phyloP scores from a whole-genome alignment of 1,139 yeast species.

The Taphrina communis region DNA sequence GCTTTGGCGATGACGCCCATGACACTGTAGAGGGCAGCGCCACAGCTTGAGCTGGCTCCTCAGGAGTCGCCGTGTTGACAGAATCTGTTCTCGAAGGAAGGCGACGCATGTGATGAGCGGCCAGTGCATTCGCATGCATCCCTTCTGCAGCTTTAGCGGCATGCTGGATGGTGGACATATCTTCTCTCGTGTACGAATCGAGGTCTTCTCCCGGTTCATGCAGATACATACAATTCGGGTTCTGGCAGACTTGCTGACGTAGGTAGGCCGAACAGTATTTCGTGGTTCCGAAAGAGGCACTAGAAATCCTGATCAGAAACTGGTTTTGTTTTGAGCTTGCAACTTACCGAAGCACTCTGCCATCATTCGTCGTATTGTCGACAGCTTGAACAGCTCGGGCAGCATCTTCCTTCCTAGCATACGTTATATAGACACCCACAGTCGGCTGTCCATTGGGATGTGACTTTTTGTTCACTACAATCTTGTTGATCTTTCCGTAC shows the following conservation, averaged over 20 bases:
- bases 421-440: conserved; percentile 94
- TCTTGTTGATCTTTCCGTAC: conserved; percentile 92
- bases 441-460: conserved; percentile 65
- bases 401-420: conserved; percentile 91
- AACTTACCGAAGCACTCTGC: conserved; percentile 62
- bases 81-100: conserved; percentile 44
- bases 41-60: conserved; percentile 46
- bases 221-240: conserved; percentile 97
- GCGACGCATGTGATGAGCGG: conserved; percentile 46
- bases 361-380: conserved; percentile 93
- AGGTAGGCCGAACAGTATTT: conserved; percentile 95
- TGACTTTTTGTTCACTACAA: conserved; percentile 81
- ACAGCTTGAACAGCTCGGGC: conserved; percentile 89
- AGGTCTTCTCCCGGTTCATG: conserved; percentile 99
- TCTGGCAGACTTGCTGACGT: conserved; percentile 95
- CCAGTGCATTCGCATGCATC: conserved; percentile 37
- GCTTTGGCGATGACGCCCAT: conserved; percentile 54
- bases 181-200: conserved; percentile 86
- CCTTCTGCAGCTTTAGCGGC: conserved; percentile 48
- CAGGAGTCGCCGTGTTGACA: conserved; percentile 46
- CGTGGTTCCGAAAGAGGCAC: conserved; percentile 97
- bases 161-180: conserved; percentile 77
- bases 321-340: neutral
- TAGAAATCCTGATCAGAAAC: conserved; percentile 49
- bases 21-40: conserved; percentile 54